Evolutionary conservation across 768 basidiomycete genomes (phyloP).

Genomic region (Terana coerulea): DNA sequence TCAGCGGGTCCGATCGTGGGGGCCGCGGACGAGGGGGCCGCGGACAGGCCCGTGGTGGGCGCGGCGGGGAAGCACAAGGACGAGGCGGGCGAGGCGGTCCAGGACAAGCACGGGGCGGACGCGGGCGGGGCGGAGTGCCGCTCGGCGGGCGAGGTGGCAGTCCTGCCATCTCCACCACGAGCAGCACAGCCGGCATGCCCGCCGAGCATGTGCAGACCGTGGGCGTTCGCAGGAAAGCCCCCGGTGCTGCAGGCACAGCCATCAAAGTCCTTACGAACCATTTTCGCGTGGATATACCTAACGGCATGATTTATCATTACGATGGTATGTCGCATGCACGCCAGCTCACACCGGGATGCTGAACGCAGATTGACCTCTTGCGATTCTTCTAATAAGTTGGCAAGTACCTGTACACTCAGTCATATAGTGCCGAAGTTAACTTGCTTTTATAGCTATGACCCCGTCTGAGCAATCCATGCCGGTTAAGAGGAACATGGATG

Average conservation of each 20-base stretch:
- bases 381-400: neutral
- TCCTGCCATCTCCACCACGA: neutral
- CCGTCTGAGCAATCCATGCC: slow-evolving; percentile 60
- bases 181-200: slow-evolving; percentile 17
- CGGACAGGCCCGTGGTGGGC: neutral
- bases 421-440: no score
- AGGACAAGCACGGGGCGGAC: neutral
- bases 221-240: slow-evolving; percentile 67
- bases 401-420: neutral
- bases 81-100: neutral
- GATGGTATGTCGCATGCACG: slow-evolving; percentile 45
- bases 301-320: slow-evolving; percentile 68
- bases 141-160: neutral
- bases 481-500: slow-evolving; percentile 61
- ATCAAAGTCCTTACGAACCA: slow-evolving; percentile 52
- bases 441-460: slow-evolving; percentile 46
- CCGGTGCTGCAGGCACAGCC: slow-evolving; percentile 50
- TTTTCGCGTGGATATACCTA: slow-evolving; percentile 57
- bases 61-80: neutral
- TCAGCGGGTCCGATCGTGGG: no score
- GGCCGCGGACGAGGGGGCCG: neutral
- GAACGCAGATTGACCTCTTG: neutral
- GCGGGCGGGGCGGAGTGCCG: neutral
- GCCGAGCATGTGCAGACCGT: slow-evolving; percentile 45
- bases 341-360: neutral